These are phyloP conservation scores for Aureobasidium sp. DNA, from an alignment of 2,329 filamentous ascomycete species.

Conservation along the genomic window DNA sequence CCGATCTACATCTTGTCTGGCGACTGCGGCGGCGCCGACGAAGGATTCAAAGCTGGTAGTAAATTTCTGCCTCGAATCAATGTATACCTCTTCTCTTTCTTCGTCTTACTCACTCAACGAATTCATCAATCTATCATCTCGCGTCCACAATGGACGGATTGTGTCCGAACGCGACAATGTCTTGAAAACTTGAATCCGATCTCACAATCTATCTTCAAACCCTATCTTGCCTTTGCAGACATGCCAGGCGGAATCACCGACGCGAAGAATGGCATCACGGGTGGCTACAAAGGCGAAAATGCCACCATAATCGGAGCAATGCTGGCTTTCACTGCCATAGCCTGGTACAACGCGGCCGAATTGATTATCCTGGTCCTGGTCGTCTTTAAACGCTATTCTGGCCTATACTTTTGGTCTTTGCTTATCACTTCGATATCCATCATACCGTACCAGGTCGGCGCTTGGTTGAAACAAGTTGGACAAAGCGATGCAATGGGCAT, in stretches of 20 bases:
- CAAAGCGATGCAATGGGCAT: slow-evolving; percentile 28
- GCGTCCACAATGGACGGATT: background rate
- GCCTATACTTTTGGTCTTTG: slow-evolving; percentile 46
- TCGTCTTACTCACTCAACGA: background rate
- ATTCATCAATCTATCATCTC: too few relatives aligned
- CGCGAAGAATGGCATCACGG: slow-evolving; percentile 8
- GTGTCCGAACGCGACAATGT: background rate
- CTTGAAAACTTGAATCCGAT: background rate
- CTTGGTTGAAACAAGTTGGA: slow-evolving; percentile 39
- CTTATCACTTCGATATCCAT: slow-evolving; percentile 39
- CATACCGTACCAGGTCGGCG: slow-evolving; percentile 42
- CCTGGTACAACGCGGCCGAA: slow-evolving; percentile 39
- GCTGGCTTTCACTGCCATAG: slow-evolving; percentile 26
- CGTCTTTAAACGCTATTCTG: slow-evolving; percentile 42
- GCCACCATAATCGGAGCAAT: slow-evolving; percentile 24
- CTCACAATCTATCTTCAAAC: background rate
- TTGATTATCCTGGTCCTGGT: slow-evolving; percentile 41
- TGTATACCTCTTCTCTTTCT: background rate
- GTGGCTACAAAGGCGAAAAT: slow-evolving; percentile 24
- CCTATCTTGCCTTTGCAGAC: background rate
- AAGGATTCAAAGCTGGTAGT: slow-evolving; percentile 5
- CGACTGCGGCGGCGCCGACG: background rate
- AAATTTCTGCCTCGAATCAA: background rate
- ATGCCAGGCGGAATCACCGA: slow-evolving; percentile 13
- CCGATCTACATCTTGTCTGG: background rate